Conservation (phyloP, 768 basidiomycete species). For the Suillus subaureus region DNA sequence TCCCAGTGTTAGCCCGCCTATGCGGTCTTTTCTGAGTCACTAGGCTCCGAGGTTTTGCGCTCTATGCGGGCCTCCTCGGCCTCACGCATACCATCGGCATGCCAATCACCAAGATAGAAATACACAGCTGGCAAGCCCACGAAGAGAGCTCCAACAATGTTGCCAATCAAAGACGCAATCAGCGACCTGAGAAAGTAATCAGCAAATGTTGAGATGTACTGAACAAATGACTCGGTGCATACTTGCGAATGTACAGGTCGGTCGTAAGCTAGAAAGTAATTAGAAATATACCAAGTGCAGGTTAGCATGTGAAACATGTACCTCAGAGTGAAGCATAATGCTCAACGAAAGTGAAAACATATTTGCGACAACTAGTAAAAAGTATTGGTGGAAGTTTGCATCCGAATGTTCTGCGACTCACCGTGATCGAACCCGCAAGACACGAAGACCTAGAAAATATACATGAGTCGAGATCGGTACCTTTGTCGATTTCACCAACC, state of each 20-base stretch:
- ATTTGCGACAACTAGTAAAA: constrained; percentile 60
- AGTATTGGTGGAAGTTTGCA: background rate
- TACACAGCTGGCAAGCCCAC: constrained; percentile 67
- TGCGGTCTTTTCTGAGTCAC: constrained; percentile 9
- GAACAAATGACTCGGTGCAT: constrained; percentile 20
- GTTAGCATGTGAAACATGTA: constrained; percentile 35
- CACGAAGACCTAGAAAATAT: constrained; percentile 57
- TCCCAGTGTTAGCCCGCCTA: background rate
- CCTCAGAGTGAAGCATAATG: constrained; percentile 70
- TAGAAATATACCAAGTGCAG: constrained; percentile 37
- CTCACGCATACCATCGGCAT: constrained; percentile 36
- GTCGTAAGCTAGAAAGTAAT: constrained; percentile 15
- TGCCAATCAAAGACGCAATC: constrained; percentile 66
- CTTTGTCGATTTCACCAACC: constrained; percentile 39
- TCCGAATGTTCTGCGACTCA: constrained; percentile 26
- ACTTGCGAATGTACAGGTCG: constrained; percentile 69
- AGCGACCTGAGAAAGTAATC: constrained; percentile 46
- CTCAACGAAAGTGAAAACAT: constrained; percentile 75
- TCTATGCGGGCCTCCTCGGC: constrained; percentile 40
- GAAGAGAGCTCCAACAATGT: constrained; percentile 64
- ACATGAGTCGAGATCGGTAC: constrained; percentile 1
- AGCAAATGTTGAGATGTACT: background rate
- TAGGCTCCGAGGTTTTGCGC: constrained; percentile 15
- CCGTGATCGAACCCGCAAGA: constrained; percentile 74
- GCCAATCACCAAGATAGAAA: constrained; percentile 61